phyloP scores from a whole-genome alignment of 1,139 yeast genomes.

The Schizosaccharomyces versatilis region DNA sequence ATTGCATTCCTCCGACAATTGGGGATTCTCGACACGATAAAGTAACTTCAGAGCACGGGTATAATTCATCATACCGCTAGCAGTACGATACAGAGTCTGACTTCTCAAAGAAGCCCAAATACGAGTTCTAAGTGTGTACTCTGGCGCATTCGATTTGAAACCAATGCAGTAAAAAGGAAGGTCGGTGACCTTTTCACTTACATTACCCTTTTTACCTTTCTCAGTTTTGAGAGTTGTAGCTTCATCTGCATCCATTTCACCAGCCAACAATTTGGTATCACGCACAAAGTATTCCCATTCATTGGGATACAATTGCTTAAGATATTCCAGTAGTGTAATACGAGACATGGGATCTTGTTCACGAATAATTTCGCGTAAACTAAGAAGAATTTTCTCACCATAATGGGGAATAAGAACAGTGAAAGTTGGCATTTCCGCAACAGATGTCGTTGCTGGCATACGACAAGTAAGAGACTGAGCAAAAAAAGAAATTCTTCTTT shows the following conservation, averaged over 20 bases:
- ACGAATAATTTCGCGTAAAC: constrained; percentile 90
- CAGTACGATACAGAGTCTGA: constrained; percentile 93
- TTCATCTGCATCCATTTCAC: constrained; percentile 49
- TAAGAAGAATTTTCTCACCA: constrained; percentile 83
- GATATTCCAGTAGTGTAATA: constrained; percentile 83
- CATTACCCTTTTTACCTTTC: constrained; percentile 39
- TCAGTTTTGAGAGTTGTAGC: constrained; percentile 34
- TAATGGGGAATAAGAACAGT: constrained; percentile 95
- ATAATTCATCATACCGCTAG: constrained; percentile 96
- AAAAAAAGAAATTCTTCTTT: constrained; percentile 95
- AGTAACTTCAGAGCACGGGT: constrained; percentile 92
- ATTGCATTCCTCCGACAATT: constrained; percentile 91
- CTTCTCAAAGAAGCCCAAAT: constrained; percentile 98
- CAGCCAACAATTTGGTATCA: constrained; percentile 94
- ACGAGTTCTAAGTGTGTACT: constrained; percentile 91
- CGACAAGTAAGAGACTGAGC: constrained; percentile 97
- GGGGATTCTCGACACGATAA: constrained; percentile 97
- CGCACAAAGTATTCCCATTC: constrained; percentile 99
- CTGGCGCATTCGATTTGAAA: constrained; percentile 98
- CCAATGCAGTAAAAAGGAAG: constrained; percentile 97
- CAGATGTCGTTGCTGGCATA: constrained; percentile 93
- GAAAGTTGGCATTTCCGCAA: constrained; percentile 97
- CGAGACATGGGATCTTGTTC: constrained; percentile 97
- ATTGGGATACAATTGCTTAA: constrained; percentile 92
- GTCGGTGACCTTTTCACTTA: constrained; percentile 83